These are phyloP conservation scores for Aspergillus indologenus DNA, from an alignment of 495 filamentous ascomycete species.

Conservation along the genomic window DNA sequence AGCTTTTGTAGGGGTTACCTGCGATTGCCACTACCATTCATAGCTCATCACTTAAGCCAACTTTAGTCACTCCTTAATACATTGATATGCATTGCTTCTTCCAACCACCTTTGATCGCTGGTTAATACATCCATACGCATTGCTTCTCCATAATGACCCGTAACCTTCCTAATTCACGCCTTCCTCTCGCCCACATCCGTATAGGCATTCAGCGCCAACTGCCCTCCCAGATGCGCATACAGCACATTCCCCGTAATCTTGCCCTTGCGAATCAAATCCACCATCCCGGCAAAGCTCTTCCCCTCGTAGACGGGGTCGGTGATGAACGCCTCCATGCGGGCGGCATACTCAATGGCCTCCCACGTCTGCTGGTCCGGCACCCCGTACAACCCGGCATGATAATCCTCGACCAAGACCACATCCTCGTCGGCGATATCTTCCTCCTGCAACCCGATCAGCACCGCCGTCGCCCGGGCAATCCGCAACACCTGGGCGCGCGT, in stretches of 20 bases:
- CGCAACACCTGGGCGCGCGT: slow-evolving; percentile 56
- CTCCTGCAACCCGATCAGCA: slow-evolving; percentile 52
- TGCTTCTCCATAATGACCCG: too few relatives aligned
- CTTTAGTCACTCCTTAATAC: slow-evolving; percentile 36
- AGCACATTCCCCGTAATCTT: slow-evolving; percentile 58
- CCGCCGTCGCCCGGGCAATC: slow-evolving; percentile 57
- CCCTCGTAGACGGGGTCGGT: slow-evolving; percentile 69
- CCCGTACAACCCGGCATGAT: slow-evolving; percentile 60
- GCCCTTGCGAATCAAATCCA: slow-evolving; percentile 57
- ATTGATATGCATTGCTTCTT: not conserved
- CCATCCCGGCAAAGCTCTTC: slow-evolving; percentile 63
- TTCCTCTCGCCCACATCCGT: slow-evolving; percentile 30
- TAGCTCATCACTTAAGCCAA: slow-evolving; percentile 17
- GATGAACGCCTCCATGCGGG: slow-evolving; percentile 60
- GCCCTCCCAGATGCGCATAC: slow-evolving; percentile 63
- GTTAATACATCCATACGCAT: not conserved
- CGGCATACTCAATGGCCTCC: slow-evolving; percentile 60
- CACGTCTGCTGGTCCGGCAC: slow-evolving; percentile 54
- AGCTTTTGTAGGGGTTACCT: slow-evolving; percentile 66
- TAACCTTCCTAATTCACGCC: slow-evolving; percentile 12
- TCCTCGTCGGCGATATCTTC: slow-evolving; percentile 56
- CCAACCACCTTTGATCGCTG: too few relatives aligned
- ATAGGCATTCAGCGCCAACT: slow-evolving; percentile 61
- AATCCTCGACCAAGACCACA: slow-evolving; percentile 58
- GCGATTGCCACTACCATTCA: not conserved